phyloP scores from a whole-genome alignment of 1,284 basidiomycete genomes.

The Melanopsichium pennsylvanicum region DNA sequence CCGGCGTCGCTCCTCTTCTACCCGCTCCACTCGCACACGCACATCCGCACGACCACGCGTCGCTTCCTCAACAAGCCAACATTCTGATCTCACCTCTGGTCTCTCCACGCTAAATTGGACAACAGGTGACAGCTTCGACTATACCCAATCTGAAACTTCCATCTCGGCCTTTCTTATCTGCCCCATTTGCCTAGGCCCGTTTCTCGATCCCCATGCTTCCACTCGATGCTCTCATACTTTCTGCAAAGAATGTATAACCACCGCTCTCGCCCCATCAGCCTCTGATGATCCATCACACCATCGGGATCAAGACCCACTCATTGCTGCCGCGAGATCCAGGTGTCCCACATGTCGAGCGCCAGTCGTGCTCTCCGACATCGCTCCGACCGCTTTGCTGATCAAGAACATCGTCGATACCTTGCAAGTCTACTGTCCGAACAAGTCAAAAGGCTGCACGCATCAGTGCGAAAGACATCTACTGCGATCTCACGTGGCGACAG shows the following conservation, averaged over 20 bases:
- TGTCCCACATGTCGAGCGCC: constrained; percentile 48
- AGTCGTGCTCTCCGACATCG: constrained; percentile 24
- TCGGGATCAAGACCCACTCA: not conserved
- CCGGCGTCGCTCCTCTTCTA: constrained; percentile 26
- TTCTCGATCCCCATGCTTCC: constrained; percentile 42
- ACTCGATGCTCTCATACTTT: constrained; percentile 50
- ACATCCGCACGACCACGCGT: constrained; percentile 16
- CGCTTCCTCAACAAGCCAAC: constrained; percentile 33
- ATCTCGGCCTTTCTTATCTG: constrained; percentile 43
- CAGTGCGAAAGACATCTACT: constrained; percentile 47
- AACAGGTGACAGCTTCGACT: constrained; percentile 39
- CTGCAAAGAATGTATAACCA: constrained; percentile 47
- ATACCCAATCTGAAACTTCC: constrained; percentile 23
- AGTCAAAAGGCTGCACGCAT: constrained; percentile 40
- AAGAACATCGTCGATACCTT: constrained; percentile 57
- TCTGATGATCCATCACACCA: not conserved
- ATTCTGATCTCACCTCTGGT: constrained; percentile 35
- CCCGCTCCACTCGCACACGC: constrained; percentile 13
- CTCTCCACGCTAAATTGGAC: constrained; percentile 29
- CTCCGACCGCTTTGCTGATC: constrained; percentile 46
- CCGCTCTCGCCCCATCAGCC: constrained; percentile 15
- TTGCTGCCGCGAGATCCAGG: not conserved
- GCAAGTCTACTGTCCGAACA: constrained; percentile 45
- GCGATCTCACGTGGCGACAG: constrained; percentile 19
- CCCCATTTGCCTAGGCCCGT: constrained; percentile 48